Conservation (phyloP, 164 flowering plant species). For the Aristolochia contorta region DNA sequence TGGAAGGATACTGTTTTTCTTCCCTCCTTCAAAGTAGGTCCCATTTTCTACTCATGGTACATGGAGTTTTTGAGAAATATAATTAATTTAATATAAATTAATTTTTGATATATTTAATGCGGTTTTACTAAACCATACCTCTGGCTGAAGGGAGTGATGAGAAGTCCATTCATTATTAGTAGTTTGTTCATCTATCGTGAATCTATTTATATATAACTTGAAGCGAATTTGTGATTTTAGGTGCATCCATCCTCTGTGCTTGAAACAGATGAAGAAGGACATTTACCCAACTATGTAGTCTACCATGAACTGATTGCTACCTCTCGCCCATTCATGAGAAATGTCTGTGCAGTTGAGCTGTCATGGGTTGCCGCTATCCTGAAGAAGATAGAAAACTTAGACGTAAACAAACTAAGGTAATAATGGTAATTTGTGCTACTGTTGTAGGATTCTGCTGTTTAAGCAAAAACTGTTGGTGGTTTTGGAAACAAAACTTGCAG, state of each 20-base stretch:
- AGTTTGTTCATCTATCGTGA: no score
- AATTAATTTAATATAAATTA: no score
- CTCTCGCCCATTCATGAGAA: constrained; percentile 62
- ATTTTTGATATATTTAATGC: no score
- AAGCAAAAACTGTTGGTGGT: background rate
- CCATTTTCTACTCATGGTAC: no score
- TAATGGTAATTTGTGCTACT: background rate
- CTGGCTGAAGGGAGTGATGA: no score
- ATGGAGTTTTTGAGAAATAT: no score
- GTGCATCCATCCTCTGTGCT: constrained; percentile 91
- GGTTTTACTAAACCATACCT: no score
- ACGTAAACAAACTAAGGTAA: constrained; percentile 67
- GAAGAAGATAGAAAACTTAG: constrained; percentile 58
- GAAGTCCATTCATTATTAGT: no score
- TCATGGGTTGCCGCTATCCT: constrained; percentile 60
- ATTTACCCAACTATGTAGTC: constrained; percentile 56
- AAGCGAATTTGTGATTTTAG: constrained; percentile 15
- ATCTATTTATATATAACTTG: no score
- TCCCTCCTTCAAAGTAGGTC: no score
- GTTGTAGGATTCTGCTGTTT: background rate
- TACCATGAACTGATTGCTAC: constrained; percentile 65
- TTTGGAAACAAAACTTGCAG: background rate
- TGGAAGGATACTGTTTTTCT: no score
- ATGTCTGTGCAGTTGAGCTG: constrained; percentile 65
- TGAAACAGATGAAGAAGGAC: constrained; percentile 67